Percentiles rank a stretch among this genome's conserved stretches.
phyloP scores from a whole-genome alignment of 192 early-diverging fungal genomes.

The Backusella australiensis region DNA sequence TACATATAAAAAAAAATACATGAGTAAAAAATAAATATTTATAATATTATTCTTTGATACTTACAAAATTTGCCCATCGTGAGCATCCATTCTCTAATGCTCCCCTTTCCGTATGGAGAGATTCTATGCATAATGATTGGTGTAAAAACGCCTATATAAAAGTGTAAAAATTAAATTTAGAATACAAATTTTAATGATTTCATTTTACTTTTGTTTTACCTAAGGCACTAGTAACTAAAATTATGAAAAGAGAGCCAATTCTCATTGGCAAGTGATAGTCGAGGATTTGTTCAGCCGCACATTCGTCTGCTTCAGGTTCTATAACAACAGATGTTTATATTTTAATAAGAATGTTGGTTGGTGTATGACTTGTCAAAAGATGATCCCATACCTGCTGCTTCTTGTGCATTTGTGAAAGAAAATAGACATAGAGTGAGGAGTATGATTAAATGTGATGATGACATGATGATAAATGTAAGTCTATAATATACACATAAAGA shows the following conservation, averaged over 20 bases:
- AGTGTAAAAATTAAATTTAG: not conserved
- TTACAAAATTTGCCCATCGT: conserved; percentile 39
- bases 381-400: not conserved
- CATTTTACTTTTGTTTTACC: conserved; percentile 14
- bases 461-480: conserved; percentile 5
- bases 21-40: not conserved
- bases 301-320: not conserved
- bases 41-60: not conserved
- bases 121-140: conserved; percentile 27
- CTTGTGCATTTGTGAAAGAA: not conserved
- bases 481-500: conserved; percentile 12
- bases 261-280: conserved; percentile 30
- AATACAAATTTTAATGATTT: not conserved
- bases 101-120: conserved; percentile 19
- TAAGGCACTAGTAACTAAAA: conserved; percentile 20
- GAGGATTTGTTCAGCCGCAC: not conserved
- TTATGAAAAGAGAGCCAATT: conserved; percentile 34
- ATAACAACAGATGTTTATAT: not conserved
- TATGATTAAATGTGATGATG: not conserved
- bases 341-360: not conserved
- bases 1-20: not conserved
- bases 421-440: not conserved
- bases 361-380: not conserved
- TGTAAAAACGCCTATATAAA: conserved; percentile 26
- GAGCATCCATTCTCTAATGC: conserved; percentile 20